Conservation (phyloP, 164 flowering plant genomes). For the Euptelea pleiosperma region DNA sequence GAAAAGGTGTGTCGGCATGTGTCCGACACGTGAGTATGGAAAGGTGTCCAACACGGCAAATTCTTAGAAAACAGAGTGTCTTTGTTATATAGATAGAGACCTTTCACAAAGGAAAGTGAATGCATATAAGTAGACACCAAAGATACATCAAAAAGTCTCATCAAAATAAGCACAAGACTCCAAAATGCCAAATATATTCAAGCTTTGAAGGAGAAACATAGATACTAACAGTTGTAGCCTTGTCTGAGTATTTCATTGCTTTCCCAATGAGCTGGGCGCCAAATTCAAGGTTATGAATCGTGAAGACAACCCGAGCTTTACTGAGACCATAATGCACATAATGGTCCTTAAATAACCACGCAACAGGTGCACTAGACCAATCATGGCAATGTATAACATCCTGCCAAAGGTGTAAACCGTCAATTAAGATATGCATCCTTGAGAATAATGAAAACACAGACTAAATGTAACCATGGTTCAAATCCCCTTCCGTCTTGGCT, state of each 20-base stretch:
- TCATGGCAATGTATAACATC: slow-evolving; percentile 98
- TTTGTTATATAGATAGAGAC: too few relatives aligned
- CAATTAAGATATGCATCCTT: too few relatives aligned
- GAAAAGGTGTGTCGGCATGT: too few relatives aligned
- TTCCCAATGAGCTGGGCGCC: slow-evolving; percentile 69
- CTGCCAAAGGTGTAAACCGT: slow-evolving; percentile 34
- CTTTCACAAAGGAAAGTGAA: too few relatives aligned
- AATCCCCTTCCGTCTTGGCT: too few relatives aligned
- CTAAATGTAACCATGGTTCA: too few relatives aligned
- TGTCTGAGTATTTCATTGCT: slow-evolving; percentile 82
- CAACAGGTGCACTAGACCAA: slow-evolving; percentile 98
- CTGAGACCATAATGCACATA: slow-evolving; percentile 84
- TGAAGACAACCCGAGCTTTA: slow-evolving; percentile 85
- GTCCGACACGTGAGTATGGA: too few relatives aligned
- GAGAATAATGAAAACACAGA: too few relatives aligned
- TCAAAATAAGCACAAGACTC: background rate
- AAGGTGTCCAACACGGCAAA: too few relatives aligned
- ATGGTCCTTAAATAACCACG: slow-evolving; percentile 90
- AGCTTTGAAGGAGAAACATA: background rate
- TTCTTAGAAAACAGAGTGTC: too few relatives aligned
- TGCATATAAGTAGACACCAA: background rate
- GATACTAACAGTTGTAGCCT: slow-evolving; percentile 86
- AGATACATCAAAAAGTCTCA: background rate
- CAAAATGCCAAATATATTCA: slow-evolving; percentile 3
- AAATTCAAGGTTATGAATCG: slow-evolving; percentile 97